Evolutionary conservation across 306 rosid genomes (phyloP).

Genomic region (Cercis canadensis): DNA sequence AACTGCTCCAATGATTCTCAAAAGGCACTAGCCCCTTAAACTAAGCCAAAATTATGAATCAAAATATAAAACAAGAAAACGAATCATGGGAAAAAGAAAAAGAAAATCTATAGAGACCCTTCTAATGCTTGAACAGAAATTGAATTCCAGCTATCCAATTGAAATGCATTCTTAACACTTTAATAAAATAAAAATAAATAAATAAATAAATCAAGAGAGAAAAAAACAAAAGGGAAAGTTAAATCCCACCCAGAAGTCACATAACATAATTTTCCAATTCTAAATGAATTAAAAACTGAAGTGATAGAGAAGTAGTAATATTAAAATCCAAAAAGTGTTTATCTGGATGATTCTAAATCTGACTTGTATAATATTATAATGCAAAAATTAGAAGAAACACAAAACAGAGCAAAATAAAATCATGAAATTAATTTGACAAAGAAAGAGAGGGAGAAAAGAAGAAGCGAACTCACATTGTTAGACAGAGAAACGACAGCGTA

Average conservation of each 20-base stretch:
- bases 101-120: background rate
- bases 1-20: slow-evolving; percentile 8
- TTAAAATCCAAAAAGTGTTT: no score
- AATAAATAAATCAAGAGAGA: background rate
- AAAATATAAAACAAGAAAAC: background rate
- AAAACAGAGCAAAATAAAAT: no score
- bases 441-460: no score
- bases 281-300: background rate
- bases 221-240: background rate
- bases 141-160: background rate
- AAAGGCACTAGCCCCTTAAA: slow-evolving; percentile 24
- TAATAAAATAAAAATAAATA: background rate
- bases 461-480: no score
- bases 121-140: background rate
- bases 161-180: slow-evolving; percentile 1
- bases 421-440: no score
- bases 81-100: background rate
- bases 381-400: no score
- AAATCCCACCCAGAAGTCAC: background rate
- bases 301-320: no score
- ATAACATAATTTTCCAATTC: background rate
- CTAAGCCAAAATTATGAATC: background rate
- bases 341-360: no score
- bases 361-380: no score
- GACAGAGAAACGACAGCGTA: no score